Evolutionary conservation across 345 rosid genomes (phyloP), one percentile per base, ranked within the genome.

Genomic region (Sonneratia caseolaris): DNA sequence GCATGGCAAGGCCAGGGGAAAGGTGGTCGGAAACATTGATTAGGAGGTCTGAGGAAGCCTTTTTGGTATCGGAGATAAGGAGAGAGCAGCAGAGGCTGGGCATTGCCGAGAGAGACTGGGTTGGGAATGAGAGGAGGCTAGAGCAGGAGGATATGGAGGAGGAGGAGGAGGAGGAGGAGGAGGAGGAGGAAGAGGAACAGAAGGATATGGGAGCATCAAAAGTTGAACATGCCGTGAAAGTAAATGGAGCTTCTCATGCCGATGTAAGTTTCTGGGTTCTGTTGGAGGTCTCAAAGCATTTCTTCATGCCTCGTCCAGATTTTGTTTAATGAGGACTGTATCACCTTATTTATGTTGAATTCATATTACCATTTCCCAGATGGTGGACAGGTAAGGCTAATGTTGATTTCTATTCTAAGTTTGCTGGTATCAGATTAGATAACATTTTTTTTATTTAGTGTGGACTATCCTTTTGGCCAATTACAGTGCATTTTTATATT

Each of bases 1-100:
- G 82, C 38, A 90, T 94, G 98, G 97, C 97, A 4, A 81, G 92
- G 79, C 97, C 96, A 0, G 98, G 98, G 66, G 97, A 91, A 77
- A 80, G 93, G 55, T 94, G 97, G 98, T 91, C 98, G 0, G 97
- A 94, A 79, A 91, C 96, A 0, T 82, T 94, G 85, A 82, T 94
- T 87, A 87, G 98, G 84, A 80, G 96, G 77, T 79, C 84, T 0
- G 98, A 91, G 77, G 97, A 94, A 75, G 96, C 97, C 0, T 72
- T 82, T 68, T 77, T 94, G 86, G 87, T 90, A 73, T 70, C 88
- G 11, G 79, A 86, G 84, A 94, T 94, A 73, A 85, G 98, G 74
- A 96, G 80, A 70, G 93, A 94, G 79, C 97, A 94, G 82, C 88
- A 82, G 82, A 85, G 96, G 83, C 81, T 88, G 76, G 97, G 97